phyloP scores from a whole-genome alignment of 441 rosid species.

The Sinapis alba region DNA sequence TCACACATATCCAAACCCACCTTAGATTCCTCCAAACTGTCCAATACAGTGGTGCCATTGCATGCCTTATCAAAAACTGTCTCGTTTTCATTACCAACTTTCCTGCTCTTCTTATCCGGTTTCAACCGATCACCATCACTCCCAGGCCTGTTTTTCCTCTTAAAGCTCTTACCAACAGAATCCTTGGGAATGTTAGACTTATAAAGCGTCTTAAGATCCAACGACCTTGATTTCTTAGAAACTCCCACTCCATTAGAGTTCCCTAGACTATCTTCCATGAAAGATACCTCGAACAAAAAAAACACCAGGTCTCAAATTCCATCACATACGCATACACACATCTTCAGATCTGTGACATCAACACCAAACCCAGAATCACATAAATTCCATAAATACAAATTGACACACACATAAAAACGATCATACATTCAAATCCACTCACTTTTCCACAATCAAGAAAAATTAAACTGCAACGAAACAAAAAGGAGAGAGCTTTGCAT shows the following conservation, averaged over 20 bases:
- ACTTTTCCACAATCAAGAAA: constrained; percentile 21
- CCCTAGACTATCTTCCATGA: constrained; percentile 80
- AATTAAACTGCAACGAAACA: not conserved
- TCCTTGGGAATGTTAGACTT: constrained; percentile 50
- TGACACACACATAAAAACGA: constrained; percentile 23
- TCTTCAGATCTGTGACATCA: too few relatives aligned
- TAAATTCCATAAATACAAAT: constrained; percentile 28
- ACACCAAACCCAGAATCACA: too few relatives aligned
- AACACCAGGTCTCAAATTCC: too few relatives aligned
- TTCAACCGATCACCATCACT: constrained; percentile 52
- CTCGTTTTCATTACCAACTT: constrained; percentile 50
- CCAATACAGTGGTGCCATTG: constrained; percentile 48
- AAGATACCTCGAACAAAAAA: constrained; percentile 28
- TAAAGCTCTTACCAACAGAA: constrained; percentile 46
- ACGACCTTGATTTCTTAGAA: constrained; percentile 75
- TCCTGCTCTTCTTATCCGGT: constrained; percentile 59
- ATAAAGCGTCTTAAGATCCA: constrained; percentile 92
- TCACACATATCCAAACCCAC: constrained; percentile 44
- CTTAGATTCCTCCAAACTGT: constrained; percentile 45
- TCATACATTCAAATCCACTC: constrained; percentile 28
- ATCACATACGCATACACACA: too few relatives aligned
- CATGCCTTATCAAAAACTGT: constrained; percentile 56
- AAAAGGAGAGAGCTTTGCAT: constrained; percentile 18
- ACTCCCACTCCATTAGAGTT: constrained; percentile 73
- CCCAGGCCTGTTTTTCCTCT: constrained; percentile 56